phyloP scores from a whole-genome alignment of 2,329 filamentous ascomycete genomes.

The Penicillium sp. region DNA sequence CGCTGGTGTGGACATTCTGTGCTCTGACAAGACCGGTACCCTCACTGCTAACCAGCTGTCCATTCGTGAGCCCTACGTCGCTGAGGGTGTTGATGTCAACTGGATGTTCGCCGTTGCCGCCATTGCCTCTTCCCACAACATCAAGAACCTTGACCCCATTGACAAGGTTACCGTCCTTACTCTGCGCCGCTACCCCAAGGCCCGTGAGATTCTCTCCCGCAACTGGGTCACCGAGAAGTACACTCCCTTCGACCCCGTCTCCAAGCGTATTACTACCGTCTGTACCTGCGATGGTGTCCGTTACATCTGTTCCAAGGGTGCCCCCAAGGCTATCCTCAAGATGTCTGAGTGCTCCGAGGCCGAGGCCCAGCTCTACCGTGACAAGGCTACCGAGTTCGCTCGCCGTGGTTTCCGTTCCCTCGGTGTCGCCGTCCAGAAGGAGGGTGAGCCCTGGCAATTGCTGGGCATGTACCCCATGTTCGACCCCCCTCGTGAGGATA shows the following conservation, averaged over 20 bases:
- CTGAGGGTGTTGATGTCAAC: constrained; percentile 75
- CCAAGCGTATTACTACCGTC: constrained; percentile 73
- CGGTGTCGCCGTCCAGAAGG: constrained; percentile 76
- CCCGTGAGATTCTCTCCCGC: constrained; percentile 71
- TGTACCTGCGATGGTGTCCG: constrained; percentile 68
- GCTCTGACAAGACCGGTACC: constrained; percentile 80
- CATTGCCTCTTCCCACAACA: constrained; percentile 74
- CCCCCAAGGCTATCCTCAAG: constrained; percentile 71
- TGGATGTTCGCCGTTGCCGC: constrained; percentile 83
- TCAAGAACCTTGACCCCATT: constrained; percentile 75
- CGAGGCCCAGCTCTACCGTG: constrained; percentile 65
- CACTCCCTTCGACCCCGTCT: constrained; percentile 71
- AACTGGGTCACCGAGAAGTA: constrained; percentile 78
- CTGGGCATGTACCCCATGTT: constrained; percentile 79
- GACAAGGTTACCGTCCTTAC: constrained; percentile 78
- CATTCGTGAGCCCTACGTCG: constrained; percentile 74
- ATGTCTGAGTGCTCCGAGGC: constrained; percentile 68
- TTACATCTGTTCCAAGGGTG: constrained; percentile 75
- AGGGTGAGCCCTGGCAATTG: constrained; percentile 70
- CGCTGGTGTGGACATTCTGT: constrained; percentile 73
- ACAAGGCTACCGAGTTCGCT: constrained; percentile 73
- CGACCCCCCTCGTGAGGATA: constrained; percentile 76
- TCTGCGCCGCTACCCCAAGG: constrained; percentile 74
- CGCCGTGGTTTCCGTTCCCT: constrained; percentile 78
- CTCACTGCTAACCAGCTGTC: constrained; percentile 63